A percentile compares a stretch with the other conserved stretches of the same genome.
Conservation (phyloP, 2,329 filamentous ascomycete species). For the Scopulariopsis brevicaulis region DNA sequence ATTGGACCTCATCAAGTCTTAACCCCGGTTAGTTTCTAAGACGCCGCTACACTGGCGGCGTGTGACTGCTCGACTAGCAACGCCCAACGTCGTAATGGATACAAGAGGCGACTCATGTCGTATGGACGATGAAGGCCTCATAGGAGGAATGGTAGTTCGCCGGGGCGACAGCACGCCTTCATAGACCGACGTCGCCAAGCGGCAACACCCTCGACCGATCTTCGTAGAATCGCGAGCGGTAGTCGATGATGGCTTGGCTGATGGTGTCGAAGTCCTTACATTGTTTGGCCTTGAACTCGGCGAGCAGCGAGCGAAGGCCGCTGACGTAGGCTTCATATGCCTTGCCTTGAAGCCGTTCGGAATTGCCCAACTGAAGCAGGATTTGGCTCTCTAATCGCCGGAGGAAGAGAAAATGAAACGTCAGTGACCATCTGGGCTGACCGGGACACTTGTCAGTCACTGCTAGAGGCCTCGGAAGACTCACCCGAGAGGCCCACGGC, state of each 20-base stretch:
- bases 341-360: slow-evolving; percentile 50
- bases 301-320: slow-evolving; percentile 50
- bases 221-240: slow-evolving; percentile 51
- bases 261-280: slow-evolving; percentile 56
- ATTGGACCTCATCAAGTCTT: not conserved
- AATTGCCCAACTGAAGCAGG: slow-evolving; percentile 58
- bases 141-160: not conserved
- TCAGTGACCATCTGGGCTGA: slow-evolving; percentile 3
- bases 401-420: slow-evolving; percentile 3
- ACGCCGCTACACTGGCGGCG: not conserved
- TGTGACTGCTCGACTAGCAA: not conserved
- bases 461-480: slow-evolving; percentile 24
- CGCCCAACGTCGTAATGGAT: not conserved
- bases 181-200: slow-evolving; percentile 35
- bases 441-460: slow-evolving; percentile 6
- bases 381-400: slow-evolving; percentile 56
- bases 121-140: not conserved
- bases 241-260: slow-evolving; percentile 55
- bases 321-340: slow-evolving; percentile 50
- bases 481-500: slow-evolving; percentile 64
- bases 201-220: slow-evolving; percentile 53
- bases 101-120: not conserved
- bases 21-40: not conserved
- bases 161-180: slow-evolving; percentile 5
- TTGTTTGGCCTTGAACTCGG: slow-evolving; percentile 45